Base-by-base conservation (phyloP, 1,139 yeast genomes). In the Diutina neorugosa region DNA sequence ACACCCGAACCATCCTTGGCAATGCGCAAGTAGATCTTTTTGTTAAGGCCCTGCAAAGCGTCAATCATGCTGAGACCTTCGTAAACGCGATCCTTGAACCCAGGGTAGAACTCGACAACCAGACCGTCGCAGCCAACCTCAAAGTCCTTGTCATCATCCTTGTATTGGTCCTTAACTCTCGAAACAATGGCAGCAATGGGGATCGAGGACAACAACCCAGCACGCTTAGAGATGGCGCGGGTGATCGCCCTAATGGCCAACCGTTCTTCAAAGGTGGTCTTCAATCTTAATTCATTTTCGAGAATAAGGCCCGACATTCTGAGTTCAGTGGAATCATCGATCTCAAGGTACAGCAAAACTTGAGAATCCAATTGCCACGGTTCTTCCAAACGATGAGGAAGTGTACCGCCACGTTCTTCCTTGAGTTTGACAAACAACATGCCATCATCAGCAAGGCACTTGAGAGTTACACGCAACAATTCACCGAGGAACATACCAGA, bases 121-220 rank as follows among this genome's bases (percentile, higher is more conserved):
- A 96, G 84, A 27, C 98, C 98, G 66, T 91, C 98, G 56, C 91
- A 90, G 53, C 97, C 98, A 61, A 91, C 79, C 67, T 91, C 97
- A 55, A 90, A 87, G 60, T 81, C 86, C 56, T 76, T 80, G 57
- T 79, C 80, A 14, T 46, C 50, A 55, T 80, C 76, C 46, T 76
- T 74, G 57, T 70, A 72, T 55, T 70, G 75, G 19, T 64, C 71
- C 52, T 71, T 68, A 9, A 73, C 74, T 51, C 74, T 66, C 19
- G 57, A 59, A 4, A 72, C 65, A 53, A 91, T 77, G 2, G 95
- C 96, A 23, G 96, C 93, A 56, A 91, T 74, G 53, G 96, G 96
- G 52, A 90, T 84, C 20, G 96, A 91, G 2, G 96, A 81, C 54
- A 91, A 76, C 60, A 81, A 81, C 0, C 96, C 96, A 14, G 96